Conservation (phyloP, 495 filamentous ascomycete species). For the Jackrogersella minutella region DNA sequence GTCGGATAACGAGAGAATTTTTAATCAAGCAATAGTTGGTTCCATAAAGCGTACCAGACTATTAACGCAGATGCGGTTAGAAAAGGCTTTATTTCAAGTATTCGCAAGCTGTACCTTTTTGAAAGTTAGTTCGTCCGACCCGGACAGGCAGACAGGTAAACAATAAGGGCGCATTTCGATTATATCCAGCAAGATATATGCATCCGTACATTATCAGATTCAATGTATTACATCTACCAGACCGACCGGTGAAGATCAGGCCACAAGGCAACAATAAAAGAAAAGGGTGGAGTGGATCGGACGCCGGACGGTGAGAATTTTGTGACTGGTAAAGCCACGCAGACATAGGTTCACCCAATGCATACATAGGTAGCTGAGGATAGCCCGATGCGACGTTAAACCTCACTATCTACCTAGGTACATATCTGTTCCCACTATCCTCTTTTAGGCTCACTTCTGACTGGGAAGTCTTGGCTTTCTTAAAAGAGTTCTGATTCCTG, state of each 20-base stretch:
- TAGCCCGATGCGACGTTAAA: slow-evolving; percentile 33
- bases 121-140: background rate
- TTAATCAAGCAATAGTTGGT: slow-evolving; percentile 11
- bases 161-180: slow-evolving; percentile 5
- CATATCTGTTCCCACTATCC: slow-evolving; percentile 14
- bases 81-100: slow-evolving; percentile 24
- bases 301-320: slow-evolving; percentile 11
- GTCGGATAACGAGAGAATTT: slow-evolving; percentile 18
- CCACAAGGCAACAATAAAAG: slow-evolving; percentile 23
- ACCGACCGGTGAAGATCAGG: slow-evolving; percentile 41
- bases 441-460: slow-evolving; percentile 35
- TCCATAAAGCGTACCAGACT: background rate
- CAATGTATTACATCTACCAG: slow-evolving; percentile 3
- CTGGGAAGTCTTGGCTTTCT: slow-evolving; percentile 31
- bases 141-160: slow-evolving; percentile 2
- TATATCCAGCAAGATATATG: slow-evolving; percentile 4
- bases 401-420: slow-evolving; percentile 18
- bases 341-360: background rate
- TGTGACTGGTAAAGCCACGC: slow-evolving; percentile 6
- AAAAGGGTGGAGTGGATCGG: slow-evolving; percentile 21
- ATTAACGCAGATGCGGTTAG: slow-evolving; percentile 13
- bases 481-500: slow-evolving; percentile 9
- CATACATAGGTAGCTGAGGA: slow-evolving; percentile 31
- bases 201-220: slow-evolving; percentile 14
- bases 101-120: slow-evolving; percentile 3